Evolutionary conservation across 768 basidiomycete genomes (phyloP).

Genomic region (Leccinum variicolor): DNA sequence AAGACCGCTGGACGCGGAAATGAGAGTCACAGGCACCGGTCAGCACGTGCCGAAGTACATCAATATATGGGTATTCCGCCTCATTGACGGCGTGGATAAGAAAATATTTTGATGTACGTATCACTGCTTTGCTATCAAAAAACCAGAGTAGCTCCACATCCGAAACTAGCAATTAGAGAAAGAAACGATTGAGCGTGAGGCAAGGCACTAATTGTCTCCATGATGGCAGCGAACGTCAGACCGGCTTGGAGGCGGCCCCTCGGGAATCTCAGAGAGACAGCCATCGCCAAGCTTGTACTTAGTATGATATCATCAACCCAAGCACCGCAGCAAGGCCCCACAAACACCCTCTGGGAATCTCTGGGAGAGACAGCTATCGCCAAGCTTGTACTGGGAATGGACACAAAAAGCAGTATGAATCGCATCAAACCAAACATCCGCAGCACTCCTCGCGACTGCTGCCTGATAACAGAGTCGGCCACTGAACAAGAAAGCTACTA

Average conservation of each 20-base stretch:
- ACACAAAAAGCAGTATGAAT: not conserved
- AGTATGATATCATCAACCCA: slow-evolving; percentile 45
- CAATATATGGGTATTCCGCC: not conserved
- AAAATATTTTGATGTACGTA: not conserved
- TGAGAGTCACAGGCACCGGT: slow-evolving; percentile 12
- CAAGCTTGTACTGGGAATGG: not conserved
- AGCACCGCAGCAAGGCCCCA: slow-evolving; percentile 45
- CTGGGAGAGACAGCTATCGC: not conserved
- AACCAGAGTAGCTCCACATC: not conserved
- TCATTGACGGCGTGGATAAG: not conserved
- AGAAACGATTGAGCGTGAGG: not conserved
- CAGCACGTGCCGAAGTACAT: not conserved
- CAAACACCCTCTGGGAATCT: not conserved
- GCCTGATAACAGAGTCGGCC: slow-evolving; percentile 58
- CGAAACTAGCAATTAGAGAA: not conserved
- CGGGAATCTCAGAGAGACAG: too few relatives aligned
- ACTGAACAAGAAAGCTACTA: slow-evolving; percentile 83
- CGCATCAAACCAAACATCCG: slow-evolving; percentile 62
- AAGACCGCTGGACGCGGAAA: slow-evolving; percentile 77
- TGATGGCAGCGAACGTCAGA: not conserved
- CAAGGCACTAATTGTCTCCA: not conserved
- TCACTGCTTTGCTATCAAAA: not conserved
- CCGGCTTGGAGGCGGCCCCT: not conserved
- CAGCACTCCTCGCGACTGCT: slow-evolving; percentile 46
- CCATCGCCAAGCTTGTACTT: not conserved